phyloP scores from a whole-genome alignment of 2,329 filamentous ascomycete species.

The Orbilia brochopaga region DNA sequence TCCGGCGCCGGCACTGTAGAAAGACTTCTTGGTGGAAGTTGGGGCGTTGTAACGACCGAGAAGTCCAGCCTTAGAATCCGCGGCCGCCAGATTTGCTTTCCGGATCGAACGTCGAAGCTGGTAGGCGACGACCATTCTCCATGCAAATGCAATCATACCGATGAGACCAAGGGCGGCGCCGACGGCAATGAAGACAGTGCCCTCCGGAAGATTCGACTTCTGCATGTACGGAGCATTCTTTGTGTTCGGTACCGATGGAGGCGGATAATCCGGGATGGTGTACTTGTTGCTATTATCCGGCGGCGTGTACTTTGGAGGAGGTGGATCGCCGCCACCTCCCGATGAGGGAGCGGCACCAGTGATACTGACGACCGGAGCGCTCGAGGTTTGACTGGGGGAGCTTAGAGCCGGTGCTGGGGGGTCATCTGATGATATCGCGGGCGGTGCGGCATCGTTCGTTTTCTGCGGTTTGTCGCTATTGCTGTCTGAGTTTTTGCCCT shows the following conservation, averaged over 20 bases:
- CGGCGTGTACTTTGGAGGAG: constrained; percentile 46
- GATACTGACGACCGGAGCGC: constrained; percentile 4
- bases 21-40: constrained; percentile 62
- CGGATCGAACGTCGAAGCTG: constrained; percentile 90
- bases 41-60: constrained; percentile 59
- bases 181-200: constrained; percentile 94
- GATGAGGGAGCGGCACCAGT: neutral
- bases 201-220: constrained; percentile 81
- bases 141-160: constrained; percentile 78
- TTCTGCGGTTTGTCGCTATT: constrained; percentile 8
- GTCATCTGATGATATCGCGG: constrained; percentile 2
- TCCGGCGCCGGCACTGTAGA: constrained; percentile 59
- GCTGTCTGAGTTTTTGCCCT: constrained; percentile 1
- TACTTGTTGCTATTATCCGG: constrained; percentile 38
- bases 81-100: constrained; percentile 63
- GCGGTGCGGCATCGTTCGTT: neutral
- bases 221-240: constrained; percentile 89
- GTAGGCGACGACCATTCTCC: constrained; percentile 87
- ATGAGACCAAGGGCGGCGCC: constrained; percentile 86
- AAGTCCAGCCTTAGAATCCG: constrained; percentile 72
- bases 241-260: constrained; percentile 71
- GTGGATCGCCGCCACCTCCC: constrained; percentile 17
- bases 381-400: neutral
- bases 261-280: constrained; percentile 31
- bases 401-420: constrained; percentile 11